phyloP scores from a whole-genome alignment of 345 rosid species.

The Acer campestre region DNA sequence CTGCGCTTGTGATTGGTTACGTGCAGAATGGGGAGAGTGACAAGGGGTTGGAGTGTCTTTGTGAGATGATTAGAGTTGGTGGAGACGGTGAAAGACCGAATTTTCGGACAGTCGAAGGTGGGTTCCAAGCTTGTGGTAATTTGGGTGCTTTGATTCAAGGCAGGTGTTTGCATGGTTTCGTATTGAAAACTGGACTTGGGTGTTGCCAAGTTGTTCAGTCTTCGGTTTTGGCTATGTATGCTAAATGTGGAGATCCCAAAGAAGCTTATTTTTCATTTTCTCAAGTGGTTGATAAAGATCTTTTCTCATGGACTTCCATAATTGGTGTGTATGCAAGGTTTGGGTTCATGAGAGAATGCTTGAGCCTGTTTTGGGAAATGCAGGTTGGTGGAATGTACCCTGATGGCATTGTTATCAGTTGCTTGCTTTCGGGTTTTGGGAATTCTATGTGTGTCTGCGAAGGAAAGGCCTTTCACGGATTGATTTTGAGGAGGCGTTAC shows the following conservation, averaged over 20 bases:
- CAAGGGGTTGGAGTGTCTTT: conserved; percentile 52
- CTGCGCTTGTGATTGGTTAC: conserved; percentile 63
- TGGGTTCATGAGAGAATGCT: conserved; percentile 46
- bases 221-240: conserved; percentile 55
- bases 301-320: conserved; percentile 70
- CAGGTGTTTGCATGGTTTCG: conserved; percentile 60
- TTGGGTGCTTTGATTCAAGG: conserved; percentile 48
- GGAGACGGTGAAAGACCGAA: conserved; percentile 48
- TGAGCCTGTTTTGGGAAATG: conserved; percentile 60
- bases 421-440: conserved; percentile 55
- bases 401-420: conserved; percentile 62
- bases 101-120: conserved; percentile 64
- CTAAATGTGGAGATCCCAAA: conserved; percentile 46
- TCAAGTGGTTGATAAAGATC: conserved; percentile 52
- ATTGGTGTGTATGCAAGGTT: conserved; percentile 54
- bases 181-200: conserved; percentile 52
- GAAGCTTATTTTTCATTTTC: conserved; percentile 52
- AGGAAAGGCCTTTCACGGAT: conserved; percentile 69
- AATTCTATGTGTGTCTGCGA: conserved; percentile 35
- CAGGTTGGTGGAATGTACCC: conserved; percentile 40
- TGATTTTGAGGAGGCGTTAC: conserved; percentile 44
- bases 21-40: conserved; percentile 59
- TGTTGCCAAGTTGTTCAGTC: conserved; percentile 39
- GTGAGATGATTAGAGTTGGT: conserved; percentile 46
- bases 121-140: conserved; percentile 64